Evolutionary conservation across 495 filamentous ascomycete genomes (phyloP).

Genomic region (Neurospora terricola): DNA sequence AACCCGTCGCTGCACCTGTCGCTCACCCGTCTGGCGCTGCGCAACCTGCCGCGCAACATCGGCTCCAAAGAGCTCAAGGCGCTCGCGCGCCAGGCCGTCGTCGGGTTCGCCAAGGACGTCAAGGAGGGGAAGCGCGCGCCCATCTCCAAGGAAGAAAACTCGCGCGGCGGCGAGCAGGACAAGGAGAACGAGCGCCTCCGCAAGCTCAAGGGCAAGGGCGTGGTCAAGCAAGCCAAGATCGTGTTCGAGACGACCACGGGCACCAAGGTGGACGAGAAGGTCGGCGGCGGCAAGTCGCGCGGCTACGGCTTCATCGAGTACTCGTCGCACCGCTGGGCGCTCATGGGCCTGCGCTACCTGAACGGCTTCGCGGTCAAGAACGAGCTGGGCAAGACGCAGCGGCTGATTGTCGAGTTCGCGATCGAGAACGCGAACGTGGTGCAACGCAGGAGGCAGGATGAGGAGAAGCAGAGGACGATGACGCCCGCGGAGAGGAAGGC

Average conservation of each 20-base stretch:
- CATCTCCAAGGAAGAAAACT: conserved; percentile 77
- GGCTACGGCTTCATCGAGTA: conserved; percentile 99
- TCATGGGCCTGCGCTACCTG: conserved; percentile 91
- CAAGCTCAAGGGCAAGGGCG: conserved; percentile 75
- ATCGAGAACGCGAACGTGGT: conserved; percentile 98
- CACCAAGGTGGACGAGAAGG: conserved; percentile 59
- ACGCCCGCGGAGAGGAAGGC: conserved; percentile 44
- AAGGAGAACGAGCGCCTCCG: conserved; percentile 63
- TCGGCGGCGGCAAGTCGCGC: conserved; percentile 65
- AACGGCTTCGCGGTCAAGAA: conserved; percentile 67
- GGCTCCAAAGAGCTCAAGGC: conserved; percentile 85
- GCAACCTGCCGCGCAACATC: conserved; percentile 80
- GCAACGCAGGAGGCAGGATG: conserved; percentile 58
- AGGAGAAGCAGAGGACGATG: conserved; percentile 60
- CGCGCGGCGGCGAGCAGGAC: conserved; percentile 70
- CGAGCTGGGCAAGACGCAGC: conserved; percentile 37
- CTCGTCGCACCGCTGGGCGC: conserved; percentile 79
- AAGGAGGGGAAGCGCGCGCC: conserved; percentile 59
- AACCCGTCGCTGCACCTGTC: conserved; percentile 86
- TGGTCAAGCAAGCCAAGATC: conserved; percentile 92
- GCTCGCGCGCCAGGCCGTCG: conserved; percentile 78
- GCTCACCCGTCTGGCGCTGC: conserved; percentile 84
- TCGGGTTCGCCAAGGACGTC: conserved; percentile 87
- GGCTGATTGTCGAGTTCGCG: conserved; percentile 92
- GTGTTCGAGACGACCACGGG: conserved; percentile 82